Evolutionary conservation across 116 monocot genomes (phyloP).

Genomic region (Thalassia testudinum): DNA sequence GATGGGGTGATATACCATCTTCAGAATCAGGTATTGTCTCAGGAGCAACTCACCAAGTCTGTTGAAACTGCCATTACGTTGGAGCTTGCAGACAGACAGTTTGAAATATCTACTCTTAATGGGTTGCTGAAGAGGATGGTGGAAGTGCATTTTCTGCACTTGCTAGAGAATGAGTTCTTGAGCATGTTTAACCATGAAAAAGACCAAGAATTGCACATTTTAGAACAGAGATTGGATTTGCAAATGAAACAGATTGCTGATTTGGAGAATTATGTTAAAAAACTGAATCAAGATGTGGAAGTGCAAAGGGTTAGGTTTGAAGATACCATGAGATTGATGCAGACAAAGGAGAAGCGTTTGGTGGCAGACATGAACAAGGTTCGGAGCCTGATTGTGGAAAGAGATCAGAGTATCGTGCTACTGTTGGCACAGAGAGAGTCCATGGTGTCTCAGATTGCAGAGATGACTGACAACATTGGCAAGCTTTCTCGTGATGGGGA

Average conservation of each 20-base stretch:
- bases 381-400: constrained; percentile 4
- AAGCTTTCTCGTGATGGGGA: constrained; percentile 18
- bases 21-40: constrained; percentile 14
- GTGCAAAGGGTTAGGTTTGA: constrained; percentile 15
- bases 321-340: constrained; percentile 16
- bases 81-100: constrained; percentile 14
- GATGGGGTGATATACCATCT: constrained; percentile 21
- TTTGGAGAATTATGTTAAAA: not conserved
- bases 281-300: constrained; percentile 4
- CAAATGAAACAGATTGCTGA: constrained; percentile 19
- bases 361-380: constrained; percentile 11
- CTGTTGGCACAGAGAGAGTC: constrained; percentile 19
- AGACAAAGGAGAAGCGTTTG: constrained; percentile 10
- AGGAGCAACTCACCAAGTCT: constrained; percentile 12
- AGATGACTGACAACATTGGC: constrained; percentile 17
- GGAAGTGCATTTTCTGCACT: constrained; percentile 20
- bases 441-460: constrained; percentile 17
- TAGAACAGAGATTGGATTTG: constrained; percentile 20
- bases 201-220: constrained; percentile 25
- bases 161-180: constrained; percentile 33
- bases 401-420: constrained; percentile 8
- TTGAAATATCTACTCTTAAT: constrained; percentile 13
- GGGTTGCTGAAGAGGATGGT: constrained; percentile 19
- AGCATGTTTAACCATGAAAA: constrained; percentile 16
- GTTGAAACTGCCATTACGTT: constrained; percentile 18